Evolutionary conservation across 208 protist species (phyloP).

Genomic region (Leptomonas pyrrhocoris): DNA sequence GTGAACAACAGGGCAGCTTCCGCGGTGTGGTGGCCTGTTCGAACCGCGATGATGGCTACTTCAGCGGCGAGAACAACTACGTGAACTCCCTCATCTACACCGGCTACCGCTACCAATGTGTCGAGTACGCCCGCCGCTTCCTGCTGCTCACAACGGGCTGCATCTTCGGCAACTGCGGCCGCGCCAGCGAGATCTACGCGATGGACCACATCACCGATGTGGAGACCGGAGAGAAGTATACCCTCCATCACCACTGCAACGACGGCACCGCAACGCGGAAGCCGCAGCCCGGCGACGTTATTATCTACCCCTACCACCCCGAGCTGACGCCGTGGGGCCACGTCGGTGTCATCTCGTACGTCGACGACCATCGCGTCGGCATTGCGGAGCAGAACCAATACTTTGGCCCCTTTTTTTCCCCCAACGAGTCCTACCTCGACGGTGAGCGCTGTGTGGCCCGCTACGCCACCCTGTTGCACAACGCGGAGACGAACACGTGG

Average conservation of each 20-base stretch:
- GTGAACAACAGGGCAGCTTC: slow-evolving; percentile 74
- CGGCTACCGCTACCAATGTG: slow-evolving; percentile 82
- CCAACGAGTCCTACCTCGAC: slow-evolving; percentile 52
- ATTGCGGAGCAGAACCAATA: slow-evolving; percentile 81
- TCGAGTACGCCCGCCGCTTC: slow-evolving; percentile 82
- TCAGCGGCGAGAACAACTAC: slow-evolving; percentile 83
- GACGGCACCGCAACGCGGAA: slow-evolving; percentile 36
- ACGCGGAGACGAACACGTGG: slow-evolving; percentile 44
- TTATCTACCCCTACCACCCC: slow-evolving; percentile 69
- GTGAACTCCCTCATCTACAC: slow-evolving; percentile 67
- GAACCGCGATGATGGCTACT: slow-evolving; percentile 84
- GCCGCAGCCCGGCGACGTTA: slow-evolving; percentile 65
- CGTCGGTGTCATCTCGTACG: slow-evolving; percentile 76
- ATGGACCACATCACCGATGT: slow-evolving; percentile 68
- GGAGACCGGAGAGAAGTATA: slow-evolving; percentile 53
- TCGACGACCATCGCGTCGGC: slow-evolving; percentile 63
- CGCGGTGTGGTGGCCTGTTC: slow-evolving; percentile 64
- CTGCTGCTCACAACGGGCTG: slow-evolving; percentile 76
- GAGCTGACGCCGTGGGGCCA: slow-evolving; percentile 71
- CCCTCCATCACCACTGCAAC: slow-evolving; percentile 58
- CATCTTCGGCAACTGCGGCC: slow-evolving; percentile 68
- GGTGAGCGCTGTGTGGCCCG: slow-evolving; percentile 70
- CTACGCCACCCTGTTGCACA: slow-evolving; percentile 41
- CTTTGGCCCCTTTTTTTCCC: slow-evolving; percentile 57
- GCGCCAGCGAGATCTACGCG: slow-evolving; percentile 71